Percentiles rank a stretch among this genome's conserved stretches.
These are phyloP conservation scores for Aspergillus phoenicis DNA, from an alignment of 2,329 filamentous ascomycete species.

Conservation along the genomic window DNA sequence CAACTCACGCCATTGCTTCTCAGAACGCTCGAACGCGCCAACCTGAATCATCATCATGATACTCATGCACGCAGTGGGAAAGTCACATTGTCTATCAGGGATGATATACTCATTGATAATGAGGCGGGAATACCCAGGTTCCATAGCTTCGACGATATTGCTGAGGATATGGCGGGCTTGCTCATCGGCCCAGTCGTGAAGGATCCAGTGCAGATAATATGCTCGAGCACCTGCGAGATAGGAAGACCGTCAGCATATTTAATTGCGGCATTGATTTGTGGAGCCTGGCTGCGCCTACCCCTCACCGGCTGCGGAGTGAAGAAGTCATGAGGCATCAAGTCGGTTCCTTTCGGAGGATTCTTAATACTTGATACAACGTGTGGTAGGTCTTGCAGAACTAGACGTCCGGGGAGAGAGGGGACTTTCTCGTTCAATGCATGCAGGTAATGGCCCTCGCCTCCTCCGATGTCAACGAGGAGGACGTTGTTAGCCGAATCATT, in stretches of 20 bases:
- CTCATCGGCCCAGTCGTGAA: constrained; percentile 28
- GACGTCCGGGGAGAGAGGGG: constrained; percentile 15
- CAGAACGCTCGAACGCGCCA: constrained; percentile 23
- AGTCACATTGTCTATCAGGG: constrained; percentile 20
- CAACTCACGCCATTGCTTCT: constrained; percentile 25
- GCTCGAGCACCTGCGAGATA: constrained; percentile 18
- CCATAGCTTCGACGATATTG: constrained; percentile 24
- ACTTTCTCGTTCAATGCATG: constrained; percentile 18
- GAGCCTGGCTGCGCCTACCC: constrained; percentile 7
- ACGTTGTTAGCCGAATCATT: constrained; percentile 13
- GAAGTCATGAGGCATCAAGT: constrained; percentile 24
- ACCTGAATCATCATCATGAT: constrained; percentile 24
- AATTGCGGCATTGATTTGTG: too few species aligned
- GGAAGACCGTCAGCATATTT: neutral
- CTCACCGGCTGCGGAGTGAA: constrained; percentile 26
- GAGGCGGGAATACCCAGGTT: constrained; percentile 26
- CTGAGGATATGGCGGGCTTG: constrained; percentile 22
- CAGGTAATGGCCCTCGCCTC: constrained; percentile 27
- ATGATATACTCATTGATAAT: constrained; percentile 34
- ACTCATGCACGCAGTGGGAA: constrained; percentile 14
- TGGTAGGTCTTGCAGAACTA: constrained; percentile 26
- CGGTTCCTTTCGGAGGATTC: constrained; percentile 7
- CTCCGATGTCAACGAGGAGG: constrained; percentile 29
- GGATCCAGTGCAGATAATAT: constrained; percentile 29
- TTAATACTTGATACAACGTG: constrained; percentile 18